phyloP scores from a whole-genome alignment of 73 alveolate species.

The Uronychia setigera region DNA sequence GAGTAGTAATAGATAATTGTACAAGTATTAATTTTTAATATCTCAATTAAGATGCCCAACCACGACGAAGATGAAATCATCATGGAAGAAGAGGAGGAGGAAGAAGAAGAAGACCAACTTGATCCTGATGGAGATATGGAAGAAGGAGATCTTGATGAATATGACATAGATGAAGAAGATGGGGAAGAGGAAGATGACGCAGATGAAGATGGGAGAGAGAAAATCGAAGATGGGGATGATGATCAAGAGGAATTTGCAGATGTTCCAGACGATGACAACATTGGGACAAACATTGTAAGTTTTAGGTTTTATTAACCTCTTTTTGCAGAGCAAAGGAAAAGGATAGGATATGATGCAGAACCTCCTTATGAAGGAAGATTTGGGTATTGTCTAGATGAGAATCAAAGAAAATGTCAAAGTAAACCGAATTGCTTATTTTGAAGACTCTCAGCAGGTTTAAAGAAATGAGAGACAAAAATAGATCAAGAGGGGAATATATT shows the following conservation, averaged over 20 bases:
- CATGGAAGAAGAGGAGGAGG: slow-evolving; percentile 3
- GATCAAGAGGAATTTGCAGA: slow-evolving; percentile 33
- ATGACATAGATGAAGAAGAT: slow-evolving; percentile 13
- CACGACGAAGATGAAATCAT: not conserved
- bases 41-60: not conserved
- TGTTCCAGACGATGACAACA: slow-evolving; percentile 31
- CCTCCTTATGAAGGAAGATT: slow-evolving; percentile 54
- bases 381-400: slow-evolving; percentile 72
- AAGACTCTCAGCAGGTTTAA: slow-evolving; percentile 51
- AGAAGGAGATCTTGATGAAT: slow-evolving; percentile 34
- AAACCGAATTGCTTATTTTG: not conserved
- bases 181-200: slow-evolving; percentile 31
- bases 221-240: slow-evolving; percentile 22
- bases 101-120: not conserved
- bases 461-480: slow-evolving; percentile 57
- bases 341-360: slow-evolving; percentile 29
- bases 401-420: slow-evolving; percentile 65
- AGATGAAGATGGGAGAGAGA: slow-evolving; percentile 17
- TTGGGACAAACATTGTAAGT: slow-evolving; percentile 36
- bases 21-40: no score
- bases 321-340: slow-evolving; percentile 24
- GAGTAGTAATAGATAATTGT: no score
- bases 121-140: slow-evolving; percentile 7
- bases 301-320: not conserved
- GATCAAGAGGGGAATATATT: slow-evolving; percentile 66